phyloP scores from a whole-genome alignment of 306 rosid species.

The Cicer arietinum region DNA sequence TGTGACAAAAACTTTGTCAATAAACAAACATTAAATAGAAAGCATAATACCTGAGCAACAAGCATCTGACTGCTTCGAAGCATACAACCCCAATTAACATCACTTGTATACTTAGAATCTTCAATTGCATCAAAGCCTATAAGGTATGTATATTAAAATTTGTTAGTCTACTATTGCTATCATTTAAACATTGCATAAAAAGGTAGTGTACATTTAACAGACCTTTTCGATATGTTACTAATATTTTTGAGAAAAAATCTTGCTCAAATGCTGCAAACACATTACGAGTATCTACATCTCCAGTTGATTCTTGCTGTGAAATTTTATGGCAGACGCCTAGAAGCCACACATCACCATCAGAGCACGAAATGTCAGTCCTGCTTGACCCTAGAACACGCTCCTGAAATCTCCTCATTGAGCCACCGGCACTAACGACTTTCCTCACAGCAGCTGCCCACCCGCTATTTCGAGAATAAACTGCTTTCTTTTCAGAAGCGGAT shows the following conservation, averaged over 20 bases:
- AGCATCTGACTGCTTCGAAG: slow-evolving; percentile 99
- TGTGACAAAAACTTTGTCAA: not conserved
- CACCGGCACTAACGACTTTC: slow-evolving; percentile 60
- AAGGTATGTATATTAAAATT: slow-evolving; percentile 35
- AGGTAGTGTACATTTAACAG: slow-evolving; percentile 25
- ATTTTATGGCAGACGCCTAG: slow-evolving; percentile 79
- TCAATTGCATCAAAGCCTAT: slow-evolving; percentile 80
- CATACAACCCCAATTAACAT: slow-evolving; percentile 98
- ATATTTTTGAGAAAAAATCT: slow-evolving; percentile 81
- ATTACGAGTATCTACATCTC: slow-evolving; percentile 53
- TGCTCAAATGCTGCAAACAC: slow-evolving; percentile 67
- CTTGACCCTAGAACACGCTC: slow-evolving; percentile 80
- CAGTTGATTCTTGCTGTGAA: slow-evolving; percentile 61
- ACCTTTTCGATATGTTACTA: slow-evolving; percentile 97
- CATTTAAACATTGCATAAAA: slow-evolving; percentile 32
- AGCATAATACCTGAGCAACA: slow-evolving; percentile 78
- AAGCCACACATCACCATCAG: slow-evolving; percentile 94
- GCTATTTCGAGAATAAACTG: slow-evolving; percentile 62
- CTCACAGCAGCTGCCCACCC: slow-evolving; percentile 87
- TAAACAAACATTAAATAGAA: slow-evolving; percentile 31
- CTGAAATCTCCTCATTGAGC: slow-evolving; percentile 87
- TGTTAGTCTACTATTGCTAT: slow-evolving; percentile 25
- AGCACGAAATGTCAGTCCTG: slow-evolving; percentile 68
- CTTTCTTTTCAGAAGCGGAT: slow-evolving; percentile 72
- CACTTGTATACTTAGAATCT: slow-evolving; percentile 86